Evolutionary conservation across 2,329 filamentous ascomycete genomes (phyloP), one percentile per base, ranked within the genome.

Genomic region (Diaporthe velutina): DNA sequence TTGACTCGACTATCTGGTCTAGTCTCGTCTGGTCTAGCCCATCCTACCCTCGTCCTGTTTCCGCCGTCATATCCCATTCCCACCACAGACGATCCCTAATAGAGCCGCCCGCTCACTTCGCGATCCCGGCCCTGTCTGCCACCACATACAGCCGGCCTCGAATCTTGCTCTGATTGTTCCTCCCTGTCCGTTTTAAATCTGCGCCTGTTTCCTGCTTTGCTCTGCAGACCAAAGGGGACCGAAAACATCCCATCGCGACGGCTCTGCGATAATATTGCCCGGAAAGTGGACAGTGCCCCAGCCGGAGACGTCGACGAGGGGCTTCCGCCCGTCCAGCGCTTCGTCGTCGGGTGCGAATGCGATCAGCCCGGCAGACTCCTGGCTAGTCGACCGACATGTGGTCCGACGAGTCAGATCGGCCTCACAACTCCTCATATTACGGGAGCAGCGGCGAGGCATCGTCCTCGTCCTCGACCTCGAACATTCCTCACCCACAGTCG

Each of bases 371-470:
- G 48, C 60, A 48, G 17, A 30, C 30, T 72, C 67, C 48, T 64
- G 52, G 73, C 67, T 74, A 73, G 74, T 73, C 68, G 74, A 70
- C 74, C 74, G 74, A 74, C 68, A 76, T 76, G 74, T 76, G 74
- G 74, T 74, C 74, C 48, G 74, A 76, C 68, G 67, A 76, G 60
- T 74, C 73, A 54, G 74, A 76, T 40, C 60, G 52, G 45, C 70
- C 74, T 64, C 64, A 66, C 33, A 68, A 57, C 45, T 35, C 52
- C 54, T 60, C 61, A 25, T 64, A 54, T 28, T 64, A 52, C 57
- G 50, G 35, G 57, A 66, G 48, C 28, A 54, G 48, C 55, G 30
- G 50, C 52, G 57, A 48, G 52, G 54, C 60, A 6, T 50, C 73
- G 28, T 71, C 64, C 40, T 70, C 61, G 4, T 70, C 60, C 28